Evolutionary conservation across 2,329 filamentous ascomycete genomes (phyloP).

Genomic region (Trichoderma atrobrunneum): DNA sequence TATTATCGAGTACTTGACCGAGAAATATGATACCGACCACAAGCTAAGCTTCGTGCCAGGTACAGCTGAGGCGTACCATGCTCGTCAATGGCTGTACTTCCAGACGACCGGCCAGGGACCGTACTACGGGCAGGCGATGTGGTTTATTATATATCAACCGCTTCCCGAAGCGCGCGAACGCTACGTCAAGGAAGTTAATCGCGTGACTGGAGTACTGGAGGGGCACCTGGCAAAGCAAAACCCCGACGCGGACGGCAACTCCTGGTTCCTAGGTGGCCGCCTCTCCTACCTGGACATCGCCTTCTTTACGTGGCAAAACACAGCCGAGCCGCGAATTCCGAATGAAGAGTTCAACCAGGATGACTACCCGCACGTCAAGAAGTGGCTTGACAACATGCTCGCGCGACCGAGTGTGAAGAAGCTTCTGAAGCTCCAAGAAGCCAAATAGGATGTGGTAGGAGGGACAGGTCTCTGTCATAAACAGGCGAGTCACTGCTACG

Average conservation of each 20-base stretch:
- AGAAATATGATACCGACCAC: constrained; percentile 29
- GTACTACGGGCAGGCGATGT: constrained; percentile 36
- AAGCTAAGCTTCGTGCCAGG: constrained; percentile 28
- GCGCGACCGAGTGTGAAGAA: neutral
- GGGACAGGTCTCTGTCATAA: neutral
- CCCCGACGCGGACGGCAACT: constrained; percentile 4
- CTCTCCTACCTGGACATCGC: constrained; percentile 3
- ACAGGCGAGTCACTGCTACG: neutral
- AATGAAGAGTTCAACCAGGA: constrained; percentile 5
- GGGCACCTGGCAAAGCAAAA: constrained; percentile 8
- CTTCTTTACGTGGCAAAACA: constrained; percentile 13
- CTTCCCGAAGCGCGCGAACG: constrained; percentile 4
- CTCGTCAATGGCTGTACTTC: constrained; percentile 38
- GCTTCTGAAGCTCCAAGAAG: constrained; percentile 6
- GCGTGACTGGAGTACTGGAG: constrained; percentile 3
- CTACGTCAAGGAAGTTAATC: constrained; percentile 3
- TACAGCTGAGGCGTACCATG: constrained; percentile 29
- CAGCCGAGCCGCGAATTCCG: constrained; percentile 7
- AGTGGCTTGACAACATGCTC: constrained; percentile 7
- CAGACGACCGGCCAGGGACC: constrained; percentile 41
- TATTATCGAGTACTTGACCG: constrained; percentile 33
- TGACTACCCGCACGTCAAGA: constrained; percentile 8
- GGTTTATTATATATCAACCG: constrained; percentile 27
- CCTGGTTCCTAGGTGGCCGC: neutral
- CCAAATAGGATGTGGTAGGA: neutral